Conservation (phyloP, 23 red algal species). For the Gracilaria gracilis region DNA sequence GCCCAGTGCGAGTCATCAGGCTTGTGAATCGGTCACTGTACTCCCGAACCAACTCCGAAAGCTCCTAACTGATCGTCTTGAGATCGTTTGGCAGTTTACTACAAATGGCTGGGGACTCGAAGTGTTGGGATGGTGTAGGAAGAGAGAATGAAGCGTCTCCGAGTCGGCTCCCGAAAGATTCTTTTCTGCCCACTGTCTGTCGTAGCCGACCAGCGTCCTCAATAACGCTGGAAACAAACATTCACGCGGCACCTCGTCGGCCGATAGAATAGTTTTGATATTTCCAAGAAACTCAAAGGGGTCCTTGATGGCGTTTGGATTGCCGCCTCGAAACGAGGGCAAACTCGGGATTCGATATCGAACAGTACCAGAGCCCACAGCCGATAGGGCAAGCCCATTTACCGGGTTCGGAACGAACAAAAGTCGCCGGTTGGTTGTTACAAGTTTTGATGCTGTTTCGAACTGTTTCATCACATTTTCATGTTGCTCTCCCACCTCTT, state of each 20-base stretch:
- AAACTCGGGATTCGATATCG: background rate
- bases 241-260: background rate
- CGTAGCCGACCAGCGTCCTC: constrained; percentile 7
- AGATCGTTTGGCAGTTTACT: background rate
- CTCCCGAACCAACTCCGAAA: background rate
- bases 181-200: background rate
- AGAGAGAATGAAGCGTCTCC: background rate
- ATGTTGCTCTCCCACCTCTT: background rate
- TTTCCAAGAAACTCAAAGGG: constrained; percentile 31
- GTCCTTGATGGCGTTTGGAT: background rate
- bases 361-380: no score
- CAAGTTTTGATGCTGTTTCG: background rate
- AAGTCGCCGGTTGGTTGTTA: background rate
- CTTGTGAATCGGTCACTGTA: constrained; percentile 31
- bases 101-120: constrained; percentile 5
- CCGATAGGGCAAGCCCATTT: background rate
- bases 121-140: constrained; percentile 31
- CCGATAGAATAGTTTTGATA: background rate
- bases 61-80: background rate
- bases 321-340: background rate
- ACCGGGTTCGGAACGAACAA: background rate
- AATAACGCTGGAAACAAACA: constrained; percentile 9
- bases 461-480: background rate
- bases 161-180: background rate
- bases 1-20: background rate